Base-by-base conservation (phyloP, 164 flowering plant species). In the Kingdonia uniflora region DNA sequence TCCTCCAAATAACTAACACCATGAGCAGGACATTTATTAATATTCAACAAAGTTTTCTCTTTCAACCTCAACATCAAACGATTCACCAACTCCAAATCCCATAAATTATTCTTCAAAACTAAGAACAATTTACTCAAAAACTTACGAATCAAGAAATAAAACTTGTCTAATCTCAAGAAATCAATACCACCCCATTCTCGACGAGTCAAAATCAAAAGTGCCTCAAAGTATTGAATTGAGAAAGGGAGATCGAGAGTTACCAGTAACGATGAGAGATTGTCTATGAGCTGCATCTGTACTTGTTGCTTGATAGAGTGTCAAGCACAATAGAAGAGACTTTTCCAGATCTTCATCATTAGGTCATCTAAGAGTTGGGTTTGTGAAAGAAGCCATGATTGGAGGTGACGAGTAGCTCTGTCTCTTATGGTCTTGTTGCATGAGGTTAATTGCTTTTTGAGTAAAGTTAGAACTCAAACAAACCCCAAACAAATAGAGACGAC, bases 171-270 rank as follows among this genome's bases (percentile, higher is more conserved):
- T 71, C 98, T 66, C 25, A 81, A 65, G 19, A 43, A 59, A 49
- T 92, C 98, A 54, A 92, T 87, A 0, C 98, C 90, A 44, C 79
- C 17, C 98, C 98, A 92, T 65, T 92, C 96, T 7, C 96, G 77
- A n/a, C 95, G 79, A 61, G 87, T 73, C 6, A 95, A 84, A 53
- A 74, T 47, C 23, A 84, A 20, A 69, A 87, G 84, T 14, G 51
- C 68, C 19, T 79, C 68, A 59, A 85, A 76, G 63, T 79, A 92
- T 0, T 63, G 69, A 11, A 80, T 2, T 3, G 89, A 64, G 5
- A 88, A 59, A 16, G 71, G 47, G 8, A 54, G 61, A 11, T 61
- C 57, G 50, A 82, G 73, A 24, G 50, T 22, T 6, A 52, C 57
- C 11, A 86, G 62, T 13, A 76, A n/a, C n/a, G n/a, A n/a, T n/a